phyloP scores from a whole-genome alignment of 1,284 basidiomycete genomes.

The Microbotryomycetes sp. region DNA sequence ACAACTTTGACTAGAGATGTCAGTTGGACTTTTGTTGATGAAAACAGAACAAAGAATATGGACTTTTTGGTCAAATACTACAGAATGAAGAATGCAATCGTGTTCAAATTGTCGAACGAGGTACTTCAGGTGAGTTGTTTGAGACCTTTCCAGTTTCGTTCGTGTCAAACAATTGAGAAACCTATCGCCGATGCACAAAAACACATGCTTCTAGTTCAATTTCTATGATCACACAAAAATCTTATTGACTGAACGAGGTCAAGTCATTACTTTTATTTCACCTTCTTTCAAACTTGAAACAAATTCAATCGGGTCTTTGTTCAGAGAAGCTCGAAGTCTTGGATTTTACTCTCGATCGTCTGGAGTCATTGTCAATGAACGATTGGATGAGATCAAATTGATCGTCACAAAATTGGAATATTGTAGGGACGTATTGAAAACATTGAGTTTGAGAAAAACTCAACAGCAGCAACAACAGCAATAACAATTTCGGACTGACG shows the following conservation, averaged over 20 bases:
- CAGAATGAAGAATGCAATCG: conserved; percentile 91
- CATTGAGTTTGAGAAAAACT: conserved; percentile 26
- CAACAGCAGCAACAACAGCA: neutral
- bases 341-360: conserved; percentile 35
- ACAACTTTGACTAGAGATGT: conserved; percentile 73
- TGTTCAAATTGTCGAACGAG: conserved; percentile 92
- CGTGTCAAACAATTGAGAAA: neutral
- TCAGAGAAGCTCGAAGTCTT: conserved; percentile 51
- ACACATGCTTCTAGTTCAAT: conserved; percentile 68
- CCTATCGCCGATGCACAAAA: neutral
- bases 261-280: conserved; percentile 80
- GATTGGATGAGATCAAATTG: conserved; percentile 48
- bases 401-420: conserved; percentile 72
- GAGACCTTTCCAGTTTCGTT: neutral
- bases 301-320: conserved; percentile 67
- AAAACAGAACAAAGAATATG: conserved; percentile 67
- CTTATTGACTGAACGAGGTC: conserved; percentile 72
- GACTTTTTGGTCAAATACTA: conserved; percentile 93
- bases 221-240: conserved; percentile 97
- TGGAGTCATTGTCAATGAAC: conserved; percentile 46
- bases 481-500: too few species aligned
- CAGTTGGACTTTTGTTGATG: conserved; percentile 70
- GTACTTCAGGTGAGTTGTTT: conserved; percentile 65
- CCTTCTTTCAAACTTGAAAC: conserved; percentile 73
- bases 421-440: conserved; percentile 63